A percentile compares a stretch with the other conserved stretches of the same genome.
Conservation (phyloP, 2,329 filamentous ascomycete species). For the Fusarium citri region DNA sequence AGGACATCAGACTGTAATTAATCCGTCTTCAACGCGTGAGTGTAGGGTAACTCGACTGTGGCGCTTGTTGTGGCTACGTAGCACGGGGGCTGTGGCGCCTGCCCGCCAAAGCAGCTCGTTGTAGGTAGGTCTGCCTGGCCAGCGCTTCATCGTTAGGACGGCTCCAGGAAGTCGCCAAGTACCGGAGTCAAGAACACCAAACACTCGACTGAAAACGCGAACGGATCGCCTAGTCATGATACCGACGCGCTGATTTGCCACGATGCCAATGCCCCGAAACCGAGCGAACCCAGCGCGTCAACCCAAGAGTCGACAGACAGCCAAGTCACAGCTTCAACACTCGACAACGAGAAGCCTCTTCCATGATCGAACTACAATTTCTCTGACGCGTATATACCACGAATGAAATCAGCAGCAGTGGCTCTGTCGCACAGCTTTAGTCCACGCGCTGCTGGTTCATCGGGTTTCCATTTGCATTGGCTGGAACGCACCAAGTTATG, state of each 20-base stretch:
- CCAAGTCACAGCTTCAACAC: not conserved
- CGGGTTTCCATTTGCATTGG: not conserved
- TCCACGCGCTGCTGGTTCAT: not conserved
- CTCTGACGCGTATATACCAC: not conserved
- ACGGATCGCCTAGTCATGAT: not conserved
- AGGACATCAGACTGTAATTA: not conserved
- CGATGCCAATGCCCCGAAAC: not conserved
- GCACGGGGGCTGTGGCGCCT: not conserved
- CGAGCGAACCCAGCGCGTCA: not conserved
- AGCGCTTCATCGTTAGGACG: not conserved
- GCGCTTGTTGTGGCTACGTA: not conserved
- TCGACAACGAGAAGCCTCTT: not conserved
- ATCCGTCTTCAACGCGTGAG: rapidly evolving
- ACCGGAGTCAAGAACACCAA: not conserved
- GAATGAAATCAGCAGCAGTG: not conserved
- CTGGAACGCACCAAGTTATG: not conserved
- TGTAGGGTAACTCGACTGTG: not conserved
- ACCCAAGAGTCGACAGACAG: not conserved
- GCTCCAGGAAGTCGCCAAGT: not conserved
- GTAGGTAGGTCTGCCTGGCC: rapidly evolving
- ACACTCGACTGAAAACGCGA: rapidly evolving
- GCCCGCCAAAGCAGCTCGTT: not conserved
- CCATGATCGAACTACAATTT: not conserved
- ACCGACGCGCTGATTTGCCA: not conserved
- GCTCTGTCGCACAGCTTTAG: not conserved